phyloP scores from a whole-genome alignment of 2,329 filamentous ascomycete genomes.

The Allantophomopsis lycopodina region DNA sequence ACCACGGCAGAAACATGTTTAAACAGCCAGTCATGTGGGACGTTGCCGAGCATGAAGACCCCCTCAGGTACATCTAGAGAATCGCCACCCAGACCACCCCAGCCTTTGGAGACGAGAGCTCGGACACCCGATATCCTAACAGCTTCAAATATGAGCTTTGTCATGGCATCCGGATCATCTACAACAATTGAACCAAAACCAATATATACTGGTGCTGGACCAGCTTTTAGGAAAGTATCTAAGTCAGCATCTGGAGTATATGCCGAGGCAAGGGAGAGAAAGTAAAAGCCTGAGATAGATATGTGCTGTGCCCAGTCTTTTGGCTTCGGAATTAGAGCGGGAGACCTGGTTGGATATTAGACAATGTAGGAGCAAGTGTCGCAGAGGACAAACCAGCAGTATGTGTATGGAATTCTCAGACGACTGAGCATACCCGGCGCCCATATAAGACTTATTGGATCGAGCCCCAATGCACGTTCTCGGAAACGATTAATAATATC shows the following conservation, averaged over 20 bases:
- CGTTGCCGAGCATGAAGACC: slow-evolving; percentile 61
- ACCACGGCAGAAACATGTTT: slow-evolving; percentile 51
- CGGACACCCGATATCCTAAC: slow-evolving; percentile 51
- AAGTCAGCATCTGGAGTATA: slow-evolving; percentile 55
- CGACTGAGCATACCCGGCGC: slow-evolving; percentile 68
- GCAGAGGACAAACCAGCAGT: slow-evolving; percentile 51
- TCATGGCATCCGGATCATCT: slow-evolving; percentile 56
- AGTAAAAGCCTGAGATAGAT: slow-evolving; percentile 64
- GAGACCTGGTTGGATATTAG: slow-evolving; percentile 33
- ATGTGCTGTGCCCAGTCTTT: slow-evolving; percentile 63
- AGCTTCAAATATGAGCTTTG: slow-evolving; percentile 57
- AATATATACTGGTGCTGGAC: slow-evolving; percentile 64
- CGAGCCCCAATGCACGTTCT: slow-evolving; percentile 58
- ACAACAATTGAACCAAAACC: slow-evolving; percentile 68
- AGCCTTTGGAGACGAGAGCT: slow-evolving; percentile 61
- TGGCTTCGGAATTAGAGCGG: slow-evolving; percentile 65
- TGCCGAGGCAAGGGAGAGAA: slow-evolving; percentile 52
- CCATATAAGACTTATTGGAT: slow-evolving; percentile 67
- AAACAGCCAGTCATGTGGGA: slow-evolving; percentile 67
- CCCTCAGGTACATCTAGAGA: slow-evolving; percentile 45
- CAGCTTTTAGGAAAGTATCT: slow-evolving; percentile 49
- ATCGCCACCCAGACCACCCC: slow-evolving; percentile 55
- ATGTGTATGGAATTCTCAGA: slow-evolving; percentile 71
- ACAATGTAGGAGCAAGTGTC: background rate
- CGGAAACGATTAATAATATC: slow-evolving; percentile 86